Conservation (phyloP, 169 alveolate species). For the Eimeria praecox region DNA sequence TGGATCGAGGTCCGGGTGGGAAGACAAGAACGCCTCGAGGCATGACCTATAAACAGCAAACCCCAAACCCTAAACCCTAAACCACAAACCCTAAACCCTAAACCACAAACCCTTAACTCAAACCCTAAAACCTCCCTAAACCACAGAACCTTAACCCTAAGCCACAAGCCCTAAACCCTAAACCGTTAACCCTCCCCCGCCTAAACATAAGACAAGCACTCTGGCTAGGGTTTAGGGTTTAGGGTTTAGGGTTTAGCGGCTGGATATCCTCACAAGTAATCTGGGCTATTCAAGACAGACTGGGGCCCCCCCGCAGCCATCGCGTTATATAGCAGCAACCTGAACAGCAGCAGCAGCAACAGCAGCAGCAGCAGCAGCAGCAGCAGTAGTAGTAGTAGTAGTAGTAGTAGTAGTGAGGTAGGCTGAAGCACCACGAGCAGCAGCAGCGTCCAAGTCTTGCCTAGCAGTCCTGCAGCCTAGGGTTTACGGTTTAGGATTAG, state of each 20-base stretch:
- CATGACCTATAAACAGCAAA: slow-evolving; percentile 7
- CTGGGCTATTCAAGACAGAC: background rate
- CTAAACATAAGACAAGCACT: background rate
- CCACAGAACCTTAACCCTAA: slow-evolving; percentile 35
- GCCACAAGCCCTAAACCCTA: slow-evolving; percentile 2
- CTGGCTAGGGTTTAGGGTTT: slow-evolving; percentile 26
- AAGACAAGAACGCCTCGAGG: background rate
- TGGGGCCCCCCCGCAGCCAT: slow-evolving; percentile 56
- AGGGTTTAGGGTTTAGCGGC: slow-evolving; percentile 8
- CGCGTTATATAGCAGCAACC: slow-evolving; percentile 50
- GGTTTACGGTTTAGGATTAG: slow-evolving; percentile 16
- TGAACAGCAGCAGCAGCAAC: slow-evolving; percentile 33
- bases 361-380: background rate
- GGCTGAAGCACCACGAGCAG: background rate
- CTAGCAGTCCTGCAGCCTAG: slow-evolving; percentile 4
- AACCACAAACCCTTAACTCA: background rate
- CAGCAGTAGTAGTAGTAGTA: background rate
- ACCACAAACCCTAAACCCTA: slow-evolving; percentile 16
- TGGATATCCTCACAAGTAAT: background rate
- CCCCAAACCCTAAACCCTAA: slow-evolving; percentile 34
- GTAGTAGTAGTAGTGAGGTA: background rate
- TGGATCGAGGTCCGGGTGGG: slow-evolving; percentile 20
- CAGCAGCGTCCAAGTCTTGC: background rate
- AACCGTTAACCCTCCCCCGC: slow-evolving; percentile 13
- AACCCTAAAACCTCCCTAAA: slow-evolving; percentile 31